A percentile compares a stretch with the other conserved stretches of the same genome.
Conservation (phyloP, 305 asterid genomes). For the Fraxinus angustifolia region DNA sequence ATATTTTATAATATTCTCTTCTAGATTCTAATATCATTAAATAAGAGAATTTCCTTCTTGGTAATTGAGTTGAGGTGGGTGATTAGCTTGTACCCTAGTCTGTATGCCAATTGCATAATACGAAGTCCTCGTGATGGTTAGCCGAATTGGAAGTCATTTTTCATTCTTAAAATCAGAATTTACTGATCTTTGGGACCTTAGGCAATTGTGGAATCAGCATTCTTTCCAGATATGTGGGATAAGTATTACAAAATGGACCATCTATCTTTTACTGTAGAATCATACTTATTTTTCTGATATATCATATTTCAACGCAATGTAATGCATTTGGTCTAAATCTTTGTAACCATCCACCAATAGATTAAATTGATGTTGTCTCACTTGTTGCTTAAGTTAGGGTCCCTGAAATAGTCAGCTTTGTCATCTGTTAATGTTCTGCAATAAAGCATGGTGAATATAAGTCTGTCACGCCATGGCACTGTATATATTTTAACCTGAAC, state of each 20-base stretch:
- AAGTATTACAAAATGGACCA: neutral
- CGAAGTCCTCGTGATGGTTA: neutral
- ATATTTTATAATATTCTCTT: neutral
- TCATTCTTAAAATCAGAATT: neutral
- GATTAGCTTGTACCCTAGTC: neutral
- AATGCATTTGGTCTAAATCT: neutral
- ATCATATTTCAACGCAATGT: neutral
- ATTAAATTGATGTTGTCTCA: neutral
- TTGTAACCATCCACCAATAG: neutral
- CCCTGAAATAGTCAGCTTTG: neutral
- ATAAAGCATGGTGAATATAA: neutral
- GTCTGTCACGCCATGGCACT: neutral
- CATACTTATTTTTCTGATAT: neutral
- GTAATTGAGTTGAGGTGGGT: neutral
- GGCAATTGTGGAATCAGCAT: neutral
- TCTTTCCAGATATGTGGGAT: neutral
- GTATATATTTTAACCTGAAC: constrained; percentile 1
- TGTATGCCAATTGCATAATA: neutral
- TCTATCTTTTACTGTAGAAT: neutral
- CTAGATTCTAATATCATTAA: neutral
- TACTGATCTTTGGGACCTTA: neutral
- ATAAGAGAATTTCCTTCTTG: neutral
- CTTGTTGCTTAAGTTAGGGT: constrained; percentile 1
- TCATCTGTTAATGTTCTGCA: neutral
- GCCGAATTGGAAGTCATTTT: neutral